These are phyloP conservation scores for Syzygium aromaticum DNA, from an alignment of 345 rosid genomes.

Conservation along the genomic window DNA sequence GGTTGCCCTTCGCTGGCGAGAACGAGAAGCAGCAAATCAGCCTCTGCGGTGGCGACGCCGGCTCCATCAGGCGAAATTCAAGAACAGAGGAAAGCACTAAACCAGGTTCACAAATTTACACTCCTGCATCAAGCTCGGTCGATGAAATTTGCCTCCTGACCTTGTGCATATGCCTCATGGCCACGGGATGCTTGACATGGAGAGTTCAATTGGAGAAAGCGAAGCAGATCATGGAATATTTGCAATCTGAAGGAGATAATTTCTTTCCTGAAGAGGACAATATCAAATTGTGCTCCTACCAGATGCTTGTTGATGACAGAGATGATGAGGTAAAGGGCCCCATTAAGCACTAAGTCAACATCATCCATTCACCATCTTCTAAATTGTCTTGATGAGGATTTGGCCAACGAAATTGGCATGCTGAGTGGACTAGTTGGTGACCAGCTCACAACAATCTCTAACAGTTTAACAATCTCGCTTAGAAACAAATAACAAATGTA, in stretches of 20 bases:
- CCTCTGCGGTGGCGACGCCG: background rate
- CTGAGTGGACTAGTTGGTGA: background rate
- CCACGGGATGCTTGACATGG: background rate
- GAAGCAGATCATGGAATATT: background rate
- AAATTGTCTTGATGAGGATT: background rate
- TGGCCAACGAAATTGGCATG: background rate
- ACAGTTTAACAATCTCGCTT: background rate
- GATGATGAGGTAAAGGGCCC: background rate
- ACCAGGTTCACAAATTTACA: background rate
- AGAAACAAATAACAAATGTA: background rate
- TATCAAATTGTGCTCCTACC: background rate
- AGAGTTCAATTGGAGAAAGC: background rate
- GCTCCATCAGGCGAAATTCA: background rate
- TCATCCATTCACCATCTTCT: background rate
- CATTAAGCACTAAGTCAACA: background rate
- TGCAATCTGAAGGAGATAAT: background rate
- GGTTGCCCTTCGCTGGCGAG: background rate
- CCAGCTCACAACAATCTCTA: background rate
- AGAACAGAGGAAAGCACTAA: background rate
- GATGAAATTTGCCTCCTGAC: background rate
- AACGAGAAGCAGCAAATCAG: slow-evolving; percentile 4
- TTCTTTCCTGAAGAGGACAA: background rate
- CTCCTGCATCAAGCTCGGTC: background rate
- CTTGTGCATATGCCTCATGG: background rate
- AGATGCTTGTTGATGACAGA: background rate